A percentile compares a stretch with the other conserved stretches of the same genome.
phyloP scores from a whole-genome alignment of 208 protist genomes.

The Angomonas deanei region DNA sequence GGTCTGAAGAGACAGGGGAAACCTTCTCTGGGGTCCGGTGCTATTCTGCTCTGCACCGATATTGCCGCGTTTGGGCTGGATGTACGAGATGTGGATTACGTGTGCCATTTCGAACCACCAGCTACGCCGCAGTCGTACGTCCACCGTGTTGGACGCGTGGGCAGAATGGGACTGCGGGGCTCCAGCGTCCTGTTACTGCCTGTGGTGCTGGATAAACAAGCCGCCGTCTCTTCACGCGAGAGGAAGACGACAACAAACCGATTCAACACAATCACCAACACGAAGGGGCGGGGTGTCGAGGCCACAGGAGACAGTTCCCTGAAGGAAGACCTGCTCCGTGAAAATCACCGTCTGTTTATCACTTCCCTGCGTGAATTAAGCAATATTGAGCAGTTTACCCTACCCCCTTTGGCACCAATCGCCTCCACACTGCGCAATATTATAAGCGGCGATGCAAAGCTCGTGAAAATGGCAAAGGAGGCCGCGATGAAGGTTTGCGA shows the following conservation, averaged over 20 bases:
- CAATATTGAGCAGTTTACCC: too few relatives aligned
- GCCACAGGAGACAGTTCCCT: too few relatives aligned
- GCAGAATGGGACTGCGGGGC: conserved; percentile 85
- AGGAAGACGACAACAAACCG: conserved; percentile 60
- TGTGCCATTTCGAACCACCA: conserved; percentile 89
- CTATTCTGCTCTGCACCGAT: conserved; percentile 88
- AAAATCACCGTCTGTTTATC: too few relatives aligned
- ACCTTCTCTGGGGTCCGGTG: conserved; percentile 52
- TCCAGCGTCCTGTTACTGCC: conserved; percentile 81
- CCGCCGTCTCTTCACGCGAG: conserved; percentile 22
- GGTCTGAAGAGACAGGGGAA: conserved; percentile 73
- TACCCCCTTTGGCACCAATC: too few relatives aligned
- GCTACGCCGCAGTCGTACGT: conserved; percentile 74
- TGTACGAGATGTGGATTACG: conserved; percentile 90
- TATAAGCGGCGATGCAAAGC: too few relatives aligned
- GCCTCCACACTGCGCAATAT: too few relatives aligned
- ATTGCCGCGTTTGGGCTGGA: conserved; percentile 87
- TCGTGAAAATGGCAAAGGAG: too few relatives aligned
- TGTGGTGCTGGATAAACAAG: conserved; percentile 11
- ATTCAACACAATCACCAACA: conserved; percentile 78
- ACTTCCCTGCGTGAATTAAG: too few relatives aligned
- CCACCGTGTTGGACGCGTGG: conserved; percentile 85
- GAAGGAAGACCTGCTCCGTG: too few relatives aligned
- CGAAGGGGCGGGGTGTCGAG: conserved; percentile 49
- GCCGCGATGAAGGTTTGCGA: too few relatives aligned